Evolutionary conservation across 495 filamentous ascomycete genomes (phyloP).

Genomic region (Opeltia flavorubescens): DNA sequence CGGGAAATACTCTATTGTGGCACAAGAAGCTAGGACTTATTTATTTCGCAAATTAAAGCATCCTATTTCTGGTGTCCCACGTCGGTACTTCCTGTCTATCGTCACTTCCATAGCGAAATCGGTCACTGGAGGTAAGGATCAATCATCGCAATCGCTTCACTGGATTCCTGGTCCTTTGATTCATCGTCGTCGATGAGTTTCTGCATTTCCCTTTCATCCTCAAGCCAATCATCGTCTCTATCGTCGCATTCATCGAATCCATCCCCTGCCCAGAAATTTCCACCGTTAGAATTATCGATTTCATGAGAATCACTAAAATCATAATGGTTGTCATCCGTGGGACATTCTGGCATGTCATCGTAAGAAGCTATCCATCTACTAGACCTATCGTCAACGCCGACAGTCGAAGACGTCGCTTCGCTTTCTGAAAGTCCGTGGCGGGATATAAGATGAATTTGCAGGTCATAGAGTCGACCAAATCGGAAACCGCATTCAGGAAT

Average conservation of each 20-base stretch:
- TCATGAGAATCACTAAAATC: too few relatives aligned
- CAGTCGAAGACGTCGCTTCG: too few relatives aligned
- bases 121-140: constrained; percentile 9
- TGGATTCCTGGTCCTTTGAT: not conserved
- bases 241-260: not conserved
- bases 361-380: too few relatives aligned
- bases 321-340: not conserved
- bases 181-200: constrained; percentile 9
- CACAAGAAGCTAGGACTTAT: too few relatives aligned
- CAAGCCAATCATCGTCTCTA: constrained; percentile 4
- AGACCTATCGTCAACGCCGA: too few relatives aligned
- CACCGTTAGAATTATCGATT: too few relatives aligned
- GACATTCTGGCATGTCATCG: too few relatives aligned
- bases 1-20: too few relatives aligned
- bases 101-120: too few relatives aligned
- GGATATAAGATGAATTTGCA: constrained; percentile 48
- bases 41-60: too few relatives aligned
- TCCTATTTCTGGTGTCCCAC: too few relatives aligned
- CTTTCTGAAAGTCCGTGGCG: constrained; percentile 35
- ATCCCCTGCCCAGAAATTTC: not conserved
- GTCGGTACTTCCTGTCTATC: too few relatives aligned
- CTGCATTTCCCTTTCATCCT: constrained; percentile 12
- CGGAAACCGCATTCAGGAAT: constrained; percentile 36
- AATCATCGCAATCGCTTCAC: constrained; percentile 5
- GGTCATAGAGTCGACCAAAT: constrained; percentile 54